Percentiles rank a stretch among this genome's conserved stretches.
phyloP scores from a whole-genome alignment of 768 basidiomycete genomes.

The Mycena filopes region DNA sequence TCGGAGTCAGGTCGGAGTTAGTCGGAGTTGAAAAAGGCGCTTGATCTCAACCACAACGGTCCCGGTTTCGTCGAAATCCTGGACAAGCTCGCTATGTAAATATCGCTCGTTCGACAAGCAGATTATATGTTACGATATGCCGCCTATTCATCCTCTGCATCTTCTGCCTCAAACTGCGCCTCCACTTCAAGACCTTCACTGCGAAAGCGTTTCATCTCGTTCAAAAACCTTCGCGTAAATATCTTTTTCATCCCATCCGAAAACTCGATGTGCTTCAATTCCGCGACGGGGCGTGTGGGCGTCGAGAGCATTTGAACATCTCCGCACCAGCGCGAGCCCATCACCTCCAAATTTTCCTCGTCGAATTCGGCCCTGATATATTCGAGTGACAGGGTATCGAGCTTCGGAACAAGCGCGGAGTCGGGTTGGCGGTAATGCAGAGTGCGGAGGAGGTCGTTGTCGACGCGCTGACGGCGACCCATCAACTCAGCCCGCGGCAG shows the following conservation, averaged over 20 bases:
- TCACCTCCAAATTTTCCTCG: neutral
- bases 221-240: neutral
- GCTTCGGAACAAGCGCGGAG: conserved; percentile 4
- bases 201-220: neutral
- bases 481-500: neutral
- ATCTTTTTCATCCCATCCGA: neutral
- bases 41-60: too few relatives aligned
- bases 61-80: too few relatives aligned
- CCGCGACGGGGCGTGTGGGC: conserved; percentile 6
- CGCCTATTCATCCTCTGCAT: too few relatives aligned
- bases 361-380: neutral
- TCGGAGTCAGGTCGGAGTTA: too few relatives aligned
- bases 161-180: too few relatives aligned
- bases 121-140: too few relatives aligned
- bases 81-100: too few relatives aligned
- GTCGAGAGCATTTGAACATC: too few relatives aligned
- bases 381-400: neutral
- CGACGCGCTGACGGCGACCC: conserved; percentile 2
- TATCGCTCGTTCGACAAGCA: too few relatives aligned
- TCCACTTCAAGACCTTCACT: neutral
- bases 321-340: conserved; percentile 1
- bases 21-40: too few relatives aligned
- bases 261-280: neutral
- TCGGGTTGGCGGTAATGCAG: conserved; percentile 12
- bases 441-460: conserved; percentile 3